A percentile compares a stretch with the other conserved stretches of the same genome.
Evolutionary conservation across 225 moss, liverwort and hornwort genomes (phyloP).

Genomic region (Pseudisothecium myosuroides): DNA sequence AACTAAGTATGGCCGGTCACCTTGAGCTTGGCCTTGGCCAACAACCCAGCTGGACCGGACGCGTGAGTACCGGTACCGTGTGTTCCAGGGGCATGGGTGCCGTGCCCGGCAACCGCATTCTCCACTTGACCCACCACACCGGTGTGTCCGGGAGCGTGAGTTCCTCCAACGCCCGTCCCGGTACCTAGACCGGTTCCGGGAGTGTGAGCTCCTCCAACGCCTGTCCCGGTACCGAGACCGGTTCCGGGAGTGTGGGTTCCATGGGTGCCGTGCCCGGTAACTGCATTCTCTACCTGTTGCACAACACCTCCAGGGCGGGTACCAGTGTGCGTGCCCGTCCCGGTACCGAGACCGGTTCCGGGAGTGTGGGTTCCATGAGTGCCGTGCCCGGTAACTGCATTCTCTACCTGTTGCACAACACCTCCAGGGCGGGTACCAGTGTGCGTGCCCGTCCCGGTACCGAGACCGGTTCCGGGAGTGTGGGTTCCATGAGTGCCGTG

Average conservation of each 20-base stretch:
- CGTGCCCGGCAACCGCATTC: constrained; percentile 1
- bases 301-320: neutral
- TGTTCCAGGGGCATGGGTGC: neutral
- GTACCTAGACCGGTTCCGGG: neutral
- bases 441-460: too few species aligned
- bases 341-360: neutral
- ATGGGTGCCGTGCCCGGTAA: constrained; percentile 1
- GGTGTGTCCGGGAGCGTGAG: neutral
- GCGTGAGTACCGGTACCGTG: neutral
- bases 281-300: constrained; percentile 17
- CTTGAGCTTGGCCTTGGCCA: constrained; percentile 31
- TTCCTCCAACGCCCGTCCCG: neutral
- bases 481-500: neutral
- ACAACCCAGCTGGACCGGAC: neutral
- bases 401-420: constrained; percentile 5
- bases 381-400: constrained; percentile 14
- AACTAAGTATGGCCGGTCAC: constrained; percentile 14
- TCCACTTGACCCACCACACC: neutral
- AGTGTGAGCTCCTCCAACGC: neutral
- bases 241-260: neutral
- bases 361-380: neutral
- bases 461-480: too few species aligned
- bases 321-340: neutral
- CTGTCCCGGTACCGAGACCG: neutral
- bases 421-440: neutral